Conservation (phyloP, 805 yeast genomes). For the Wickerhamiella kazuoi region DNA sequence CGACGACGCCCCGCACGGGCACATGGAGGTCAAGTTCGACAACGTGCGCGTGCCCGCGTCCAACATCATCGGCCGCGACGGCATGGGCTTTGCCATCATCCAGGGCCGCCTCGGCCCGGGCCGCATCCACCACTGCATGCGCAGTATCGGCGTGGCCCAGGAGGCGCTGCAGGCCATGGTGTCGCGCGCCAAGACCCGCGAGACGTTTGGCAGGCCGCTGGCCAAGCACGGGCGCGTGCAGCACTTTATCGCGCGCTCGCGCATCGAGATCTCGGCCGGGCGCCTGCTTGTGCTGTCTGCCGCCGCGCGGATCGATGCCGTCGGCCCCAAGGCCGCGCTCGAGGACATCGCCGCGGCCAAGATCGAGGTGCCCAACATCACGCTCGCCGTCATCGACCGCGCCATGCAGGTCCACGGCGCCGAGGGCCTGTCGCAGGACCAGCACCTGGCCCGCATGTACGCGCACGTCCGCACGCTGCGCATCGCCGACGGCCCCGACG, state of each 20-base stretch:
- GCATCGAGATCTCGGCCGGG: slow-evolving; percentile 38
- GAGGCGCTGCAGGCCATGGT: slow-evolving; percentile 32
- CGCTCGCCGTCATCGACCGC: slow-evolving; percentile 37
- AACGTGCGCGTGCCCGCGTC: slow-evolving; percentile 31
- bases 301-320: slow-evolving; percentile 38
- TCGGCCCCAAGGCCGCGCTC: slow-evolving; percentile 37
- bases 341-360: slow-evolving; percentile 45
- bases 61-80: slow-evolving; percentile 29
- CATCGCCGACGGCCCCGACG: slow-evolving; percentile 57
- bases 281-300: slow-evolving; percentile 39
- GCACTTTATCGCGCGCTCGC: slow-evolving; percentile 32
- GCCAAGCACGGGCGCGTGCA: slow-evolving; percentile 34
- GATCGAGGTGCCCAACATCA: slow-evolving; percentile 42
- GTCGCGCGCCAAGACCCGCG: slow-evolving; percentile 32
- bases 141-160: slow-evolving; percentile 44
- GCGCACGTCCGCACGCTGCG: slow-evolving; percentile 36
- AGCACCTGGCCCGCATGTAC: slow-evolving; percentile 37
- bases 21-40: slow-evolving; percentile 38
- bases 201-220: slow-evolving; percentile 35
- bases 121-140: slow-evolving; percentile 55
- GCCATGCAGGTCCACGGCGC: slow-evolving; percentile 49
- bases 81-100: slow-evolving; percentile 44
- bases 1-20: slow-evolving; percentile 62
- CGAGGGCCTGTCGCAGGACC: slow-evolving; percentile 45
- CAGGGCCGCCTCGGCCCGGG: slow-evolving; percentile 54